Evolutionary conservation across 75 land plant species (phyloP).

Genomic region (Selaginella moellendorffii): DNA sequence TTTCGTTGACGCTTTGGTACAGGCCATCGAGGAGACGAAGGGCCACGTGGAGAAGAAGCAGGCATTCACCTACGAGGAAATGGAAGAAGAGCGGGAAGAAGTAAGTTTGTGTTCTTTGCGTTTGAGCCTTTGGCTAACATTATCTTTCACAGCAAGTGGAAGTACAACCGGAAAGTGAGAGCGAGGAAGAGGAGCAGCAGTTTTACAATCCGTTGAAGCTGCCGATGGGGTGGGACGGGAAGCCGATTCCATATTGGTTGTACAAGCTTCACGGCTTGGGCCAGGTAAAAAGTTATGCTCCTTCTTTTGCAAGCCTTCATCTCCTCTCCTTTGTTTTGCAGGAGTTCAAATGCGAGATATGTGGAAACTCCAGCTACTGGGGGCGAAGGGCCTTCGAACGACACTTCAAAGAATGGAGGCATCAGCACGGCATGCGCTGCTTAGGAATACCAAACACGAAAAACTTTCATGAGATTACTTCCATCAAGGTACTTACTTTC

Average conservation of each 20-base stretch:
- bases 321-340: slow-evolving; percentile 15
- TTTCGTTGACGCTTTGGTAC: too few species aligned
- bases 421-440: slow-evolving; percentile 99
- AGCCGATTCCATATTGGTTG: slow-evolving; percentile 98
- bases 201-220: slow-evolving; percentile 93
- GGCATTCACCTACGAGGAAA: slow-evolving; percentile 96
- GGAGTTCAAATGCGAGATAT: slow-evolving; percentile 99
- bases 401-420: slow-evolving; percentile 98
- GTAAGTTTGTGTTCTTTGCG: slow-evolving; percentile 21
- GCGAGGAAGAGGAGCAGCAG: slow-evolving; percentile 97
- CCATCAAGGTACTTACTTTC: slow-evolving; percentile 54
- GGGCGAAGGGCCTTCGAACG: slow-evolving; percentile 95
- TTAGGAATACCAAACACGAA: slow-evolving; percentile 95
- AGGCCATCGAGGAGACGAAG: slow-evolving; percentile 79
- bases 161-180: slow-evolving; percentile 77
- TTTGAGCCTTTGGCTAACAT: background rate
- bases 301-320: background rate
- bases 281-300: slow-evolving; percentile 34
- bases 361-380: slow-evolving; percentile 98
- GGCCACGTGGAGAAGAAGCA: slow-evolving; percentile 93
- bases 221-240: slow-evolving; percentile 99
- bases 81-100: slow-evolving; percentile 99
- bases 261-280: slow-evolving; percentile 99
- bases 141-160: slow-evolving; percentile 48
- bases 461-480: slow-evolving; percentile 97